Base-by-base conservation (phyloP, 2,329 filamentous ascomycete species). In the Curvularia sp. region DNA sequence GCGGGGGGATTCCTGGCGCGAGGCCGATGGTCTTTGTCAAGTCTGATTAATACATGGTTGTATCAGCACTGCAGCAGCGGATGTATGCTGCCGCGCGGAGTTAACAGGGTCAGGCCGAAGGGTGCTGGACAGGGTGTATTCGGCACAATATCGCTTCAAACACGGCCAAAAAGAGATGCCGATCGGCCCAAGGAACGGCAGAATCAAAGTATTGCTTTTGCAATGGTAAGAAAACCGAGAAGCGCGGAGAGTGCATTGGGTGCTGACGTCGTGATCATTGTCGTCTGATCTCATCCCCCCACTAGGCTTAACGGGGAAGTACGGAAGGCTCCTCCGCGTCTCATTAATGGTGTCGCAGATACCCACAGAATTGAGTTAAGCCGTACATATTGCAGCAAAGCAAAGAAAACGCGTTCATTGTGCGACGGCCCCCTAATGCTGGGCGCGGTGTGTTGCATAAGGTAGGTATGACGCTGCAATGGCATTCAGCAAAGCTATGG, bases 281-380 rank as follows among this genome's bases (percentile, higher is more conserved):
- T 43, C 42, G 55, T 32, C 43, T 48, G 28, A 48, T 53, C 49
- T 25, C 41, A 43, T 25, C 41, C 23, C 23, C 42, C 54, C 27
- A 25, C 49, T 57, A 25, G 49, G 38, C 41, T 38, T 25, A 30
- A 45, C 34, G 28, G 39, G 42, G 28, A 43, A 43, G 41, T 36
- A 28, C 55, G 50, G 55, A 57, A 12, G 28, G 43, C 32, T 15
- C 18, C 30, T 49, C 55, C 55, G 50, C 42, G 36, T 36, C 18
- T 32, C 15, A n/a, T 19, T 7, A 54, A 34, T 49, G 50, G 45
- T 25, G 50, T 49, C 50, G 38, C 50, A 36, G 43, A 38, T 43
- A 57, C 21, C 50, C 43, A 53, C 38, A 39, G 45, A 53, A 46
- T 54, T 53, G 18, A 43, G 36, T 54, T 53, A 45, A 25, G 15